Evolutionary conservation across 1,284 basidiomycete genomes (phyloP), one percentile per base, ranked within the genome.

Genomic region (Gastroboletus turbinatus): DNA sequence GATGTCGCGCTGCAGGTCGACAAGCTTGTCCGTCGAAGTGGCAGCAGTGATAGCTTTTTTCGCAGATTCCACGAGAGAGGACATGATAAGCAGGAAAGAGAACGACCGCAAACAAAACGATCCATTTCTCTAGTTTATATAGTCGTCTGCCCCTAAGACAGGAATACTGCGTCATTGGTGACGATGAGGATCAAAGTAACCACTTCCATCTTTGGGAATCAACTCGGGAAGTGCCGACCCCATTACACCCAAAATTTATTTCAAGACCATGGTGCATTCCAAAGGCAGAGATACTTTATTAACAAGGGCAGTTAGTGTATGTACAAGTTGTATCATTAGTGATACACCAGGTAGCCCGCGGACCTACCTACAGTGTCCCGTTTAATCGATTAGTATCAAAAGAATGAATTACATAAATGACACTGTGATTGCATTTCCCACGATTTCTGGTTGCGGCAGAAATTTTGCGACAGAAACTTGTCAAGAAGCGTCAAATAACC

Each of bases 1-100:
- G 10, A 72, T 79, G 58, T 80, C 73, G 16, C 63, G 67, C 55
- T 78, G 65, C 50, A 87, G 63, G 64, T 86, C 82, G 33, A 10
- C 51, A 5, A 64, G 46, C 57, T 73, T 69, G 45, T 59, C 50
- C 4, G 67, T 60, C 30, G 59, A 17, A 23, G 55, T 50, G 19
- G 51, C 36, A 6, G 47, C 13, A 7, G 52, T 30, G 17, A 60
- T 50, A 7, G 23, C 33, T 43, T 68, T 57, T 36, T 54, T 62
- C 3, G 57, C 53, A 36, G 56, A 53, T 46, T 69, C 55, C 4
- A 25, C 11, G 19, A 59, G 29, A 43, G 64, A 54, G 17, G 67
- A 53, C 69, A 73, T 73, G 44, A 27, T 39, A 6, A n/a, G 16
- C 23, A 13, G 38, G 36, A 42, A 33, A n/a, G 13, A 33, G 17